Evolutionary conservation across 441 rosid genomes (phyloP).

Genomic region (Syzygium malaccense): DNA sequence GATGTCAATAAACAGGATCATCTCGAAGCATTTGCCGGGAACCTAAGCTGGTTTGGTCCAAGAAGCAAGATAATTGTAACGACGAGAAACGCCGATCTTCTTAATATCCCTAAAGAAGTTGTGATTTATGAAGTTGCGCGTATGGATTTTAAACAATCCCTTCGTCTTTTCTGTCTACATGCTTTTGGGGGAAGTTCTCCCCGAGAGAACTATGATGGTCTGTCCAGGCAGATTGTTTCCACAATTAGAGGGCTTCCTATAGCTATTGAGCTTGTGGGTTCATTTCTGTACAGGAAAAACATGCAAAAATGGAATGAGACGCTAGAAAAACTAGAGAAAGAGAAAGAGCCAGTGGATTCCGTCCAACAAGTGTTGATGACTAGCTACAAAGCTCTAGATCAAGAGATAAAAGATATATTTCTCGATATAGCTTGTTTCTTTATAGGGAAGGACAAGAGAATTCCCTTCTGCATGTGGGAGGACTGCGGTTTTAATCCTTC

Average conservation of each 20-base stretch:
- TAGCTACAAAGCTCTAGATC: background rate
- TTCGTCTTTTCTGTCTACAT: background rate
- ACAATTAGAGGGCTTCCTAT: background rate
- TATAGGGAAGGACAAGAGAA: background rate
- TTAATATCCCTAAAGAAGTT: background rate
- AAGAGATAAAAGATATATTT: background rate
- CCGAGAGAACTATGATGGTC: background rate
- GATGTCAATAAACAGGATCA: background rate
- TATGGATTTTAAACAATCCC: background rate
- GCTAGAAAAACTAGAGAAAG: background rate
- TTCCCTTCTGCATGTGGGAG: background rate
- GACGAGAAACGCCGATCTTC: background rate
- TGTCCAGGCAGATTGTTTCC: background rate
- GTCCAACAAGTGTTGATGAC: background rate
- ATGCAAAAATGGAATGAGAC: background rate
- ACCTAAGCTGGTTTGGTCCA: background rate
- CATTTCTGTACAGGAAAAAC: background rate
- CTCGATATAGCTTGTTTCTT: slow-evolving; percentile 2
- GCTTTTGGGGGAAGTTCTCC: background rate
- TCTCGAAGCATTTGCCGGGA: background rate
- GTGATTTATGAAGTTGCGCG: accelerated
- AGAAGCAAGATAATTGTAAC: background rate
- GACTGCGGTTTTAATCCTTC: background rate
- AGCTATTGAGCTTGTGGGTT: background rate
- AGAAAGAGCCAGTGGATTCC: background rate